Evolutionary conservation across 2,329 filamentous ascomycete genomes (phyloP).

Genomic region (Colletotrichum godetiae): DNA sequence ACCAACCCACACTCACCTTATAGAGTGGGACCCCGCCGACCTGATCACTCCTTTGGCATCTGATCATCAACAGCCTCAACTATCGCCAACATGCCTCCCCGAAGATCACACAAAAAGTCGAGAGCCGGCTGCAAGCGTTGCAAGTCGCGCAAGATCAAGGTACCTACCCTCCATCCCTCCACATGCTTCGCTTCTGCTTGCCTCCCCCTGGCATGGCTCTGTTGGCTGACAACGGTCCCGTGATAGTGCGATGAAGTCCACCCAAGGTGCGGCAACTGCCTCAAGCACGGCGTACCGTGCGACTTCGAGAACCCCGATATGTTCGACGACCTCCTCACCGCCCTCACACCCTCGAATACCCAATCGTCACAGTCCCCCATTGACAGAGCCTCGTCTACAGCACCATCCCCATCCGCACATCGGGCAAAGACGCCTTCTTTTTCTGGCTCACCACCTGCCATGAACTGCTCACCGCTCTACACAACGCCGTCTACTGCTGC

Average conservation of each 20-base stretch:
- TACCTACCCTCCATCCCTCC: constrained; percentile 49
- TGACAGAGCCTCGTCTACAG: constrained; percentile 38
- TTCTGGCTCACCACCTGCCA: constrained; percentile 28
- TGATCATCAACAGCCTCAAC: background rate
- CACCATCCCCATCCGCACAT: constrained; percentile 39
- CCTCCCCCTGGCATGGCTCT: background rate
- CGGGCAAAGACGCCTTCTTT: constrained; percentile 38
- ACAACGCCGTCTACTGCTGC: constrained; percentile 45
- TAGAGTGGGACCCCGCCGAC: constrained; percentile 21
- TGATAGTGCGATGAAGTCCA: constrained; percentile 73
- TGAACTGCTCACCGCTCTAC: constrained; percentile 48
- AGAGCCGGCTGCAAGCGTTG: constrained; percentile 74
- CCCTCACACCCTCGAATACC: constrained; percentile 37
- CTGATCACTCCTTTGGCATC: background rate
- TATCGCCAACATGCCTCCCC: constrained; percentile 65
- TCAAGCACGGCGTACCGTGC: constrained; percentile 74
- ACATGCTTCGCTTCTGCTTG: background rate
- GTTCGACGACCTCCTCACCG: constrained; percentile 55
- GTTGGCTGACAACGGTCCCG: background rate
- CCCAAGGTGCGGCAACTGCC: constrained; percentile 73
- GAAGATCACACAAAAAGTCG: constrained; percentile 77
- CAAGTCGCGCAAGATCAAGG: constrained; percentile 78
- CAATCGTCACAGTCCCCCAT: constrained; percentile 39
- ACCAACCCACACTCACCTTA: constrained; percentile 12
- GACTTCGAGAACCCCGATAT: constrained; percentile 69